Conservation (phyloP, 2,329 filamentous ascomycete genomes). For the Hypoxylon sp. region DNA sequence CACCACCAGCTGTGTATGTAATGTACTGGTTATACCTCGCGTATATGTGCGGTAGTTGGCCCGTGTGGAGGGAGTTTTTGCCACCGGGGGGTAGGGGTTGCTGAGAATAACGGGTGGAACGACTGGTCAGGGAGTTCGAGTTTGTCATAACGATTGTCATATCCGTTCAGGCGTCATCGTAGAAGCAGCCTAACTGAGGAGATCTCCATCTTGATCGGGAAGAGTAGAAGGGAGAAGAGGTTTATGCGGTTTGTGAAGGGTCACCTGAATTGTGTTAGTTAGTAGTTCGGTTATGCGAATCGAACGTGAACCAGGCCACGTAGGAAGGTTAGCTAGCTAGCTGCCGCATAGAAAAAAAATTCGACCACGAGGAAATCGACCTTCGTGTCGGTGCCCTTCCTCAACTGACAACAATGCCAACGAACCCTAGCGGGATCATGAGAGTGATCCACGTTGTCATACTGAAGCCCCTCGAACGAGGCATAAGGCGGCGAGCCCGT, state of each 20-base stretch:
- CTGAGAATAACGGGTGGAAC: not conserved
- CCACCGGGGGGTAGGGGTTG: not conserved
- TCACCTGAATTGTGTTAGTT: not conserved
- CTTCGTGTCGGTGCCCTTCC: not conserved
- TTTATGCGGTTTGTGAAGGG: constrained; percentile 19
- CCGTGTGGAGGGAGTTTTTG: constrained; percentile 2
- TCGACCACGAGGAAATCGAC: not conserved
- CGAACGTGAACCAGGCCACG: constrained; percentile 15
- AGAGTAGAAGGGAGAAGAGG: not conserved
- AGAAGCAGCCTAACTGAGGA: not conserved
- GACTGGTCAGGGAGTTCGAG: not conserved
- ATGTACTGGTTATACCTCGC: constrained; percentile 16
- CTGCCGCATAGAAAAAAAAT: not conserved
- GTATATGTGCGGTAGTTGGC: constrained; percentile 7
- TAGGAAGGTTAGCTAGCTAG: constrained; percentile 6
- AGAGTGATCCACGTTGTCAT: not conserved
- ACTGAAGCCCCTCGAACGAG: not conserved
- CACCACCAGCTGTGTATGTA: constrained; percentile 6
- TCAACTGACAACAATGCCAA: constrained; percentile 8
- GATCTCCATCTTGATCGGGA: not conserved
- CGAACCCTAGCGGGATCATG: constrained; percentile 1
- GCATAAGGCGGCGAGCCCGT: constrained; percentile 1
- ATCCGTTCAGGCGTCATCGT: not conserved
- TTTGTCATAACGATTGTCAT: constrained; percentile 4
- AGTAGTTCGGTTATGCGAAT: constrained; percentile 1